Evolutionary conservation across 768 basidiomycete species (phyloP).

Genomic region (Paxillus rubicundulus): DNA sequence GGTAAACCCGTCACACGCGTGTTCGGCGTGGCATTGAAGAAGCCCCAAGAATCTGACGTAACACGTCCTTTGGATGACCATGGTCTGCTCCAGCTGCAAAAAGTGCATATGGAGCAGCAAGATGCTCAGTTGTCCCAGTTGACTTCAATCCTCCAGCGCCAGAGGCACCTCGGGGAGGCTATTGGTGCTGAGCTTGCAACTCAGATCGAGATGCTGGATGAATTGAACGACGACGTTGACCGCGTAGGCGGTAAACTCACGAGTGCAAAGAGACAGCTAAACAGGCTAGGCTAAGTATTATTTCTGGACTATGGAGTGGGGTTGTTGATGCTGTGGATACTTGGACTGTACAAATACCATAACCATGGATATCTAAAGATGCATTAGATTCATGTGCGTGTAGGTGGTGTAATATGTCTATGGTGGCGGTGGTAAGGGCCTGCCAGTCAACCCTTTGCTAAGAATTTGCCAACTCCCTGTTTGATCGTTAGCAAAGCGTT

Average conservation of each 20-base stretch:
- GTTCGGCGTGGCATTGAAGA: slow-evolving; percentile 61
- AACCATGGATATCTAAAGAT: slow-evolving; percentile 8
- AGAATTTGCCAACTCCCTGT: slow-evolving; percentile 58
- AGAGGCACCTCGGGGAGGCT: slow-evolving; percentile 82
- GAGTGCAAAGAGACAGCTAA: slow-evolving; percentile 79
- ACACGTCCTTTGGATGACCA: slow-evolving; percentile 87
- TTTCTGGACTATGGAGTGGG: background rate
- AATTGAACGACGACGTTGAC: slow-evolving; percentile 74
- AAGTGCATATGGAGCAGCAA: slow-evolving; percentile 78
- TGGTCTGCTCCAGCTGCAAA: slow-evolving; percentile 78
- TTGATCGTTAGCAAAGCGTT: slow-evolving; percentile 16
- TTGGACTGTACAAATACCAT: slow-evolving; percentile 24
- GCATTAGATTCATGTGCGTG: slow-evolving; percentile 17
- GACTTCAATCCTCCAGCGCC: slow-evolving; percentile 78
- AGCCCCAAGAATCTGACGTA: slow-evolving; percentile 75
- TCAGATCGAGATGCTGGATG: slow-evolving; percentile 87
- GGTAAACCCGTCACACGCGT: slow-evolving; percentile 63
- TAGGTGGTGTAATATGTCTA: slow-evolving; percentile 28
- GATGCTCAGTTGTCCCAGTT: slow-evolving; percentile 79
- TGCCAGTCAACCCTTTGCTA: slow-evolving; percentile 36
- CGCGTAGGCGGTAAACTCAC: slow-evolving; percentile 73
- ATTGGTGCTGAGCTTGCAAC: slow-evolving; percentile 78
- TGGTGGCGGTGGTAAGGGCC: slow-evolving; percentile 17
- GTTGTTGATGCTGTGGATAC: slow-evolving; percentile 2
- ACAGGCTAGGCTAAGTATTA: slow-evolving; percentile 57